Conservation (phyloP, 805 yeast genomes). For the Lachancea thermotolerans region DNA sequence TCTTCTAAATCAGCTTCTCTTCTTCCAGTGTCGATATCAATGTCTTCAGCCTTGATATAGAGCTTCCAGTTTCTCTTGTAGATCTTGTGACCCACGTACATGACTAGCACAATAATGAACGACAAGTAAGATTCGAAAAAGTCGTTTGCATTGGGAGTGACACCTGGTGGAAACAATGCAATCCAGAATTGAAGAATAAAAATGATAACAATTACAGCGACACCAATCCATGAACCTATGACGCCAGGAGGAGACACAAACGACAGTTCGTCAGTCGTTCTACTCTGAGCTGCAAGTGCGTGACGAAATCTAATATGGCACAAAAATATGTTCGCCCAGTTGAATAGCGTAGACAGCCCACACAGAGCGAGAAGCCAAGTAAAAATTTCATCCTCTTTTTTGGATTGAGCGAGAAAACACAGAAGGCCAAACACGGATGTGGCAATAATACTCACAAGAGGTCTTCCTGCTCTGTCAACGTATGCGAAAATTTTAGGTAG, state of each 20-base stretch:
- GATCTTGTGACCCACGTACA: constrained; percentile 52
- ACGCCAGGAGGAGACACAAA: constrained; percentile 64
- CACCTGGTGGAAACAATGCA: constrained; percentile 64
- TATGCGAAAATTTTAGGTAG: constrained; percentile 53
- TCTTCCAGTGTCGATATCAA: constrained; percentile 59
- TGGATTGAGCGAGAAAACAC: constrained; percentile 50
- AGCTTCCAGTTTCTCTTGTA: constrained; percentile 38
- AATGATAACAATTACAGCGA: constrained; percentile 48
- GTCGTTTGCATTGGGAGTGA: constrained; percentile 41
- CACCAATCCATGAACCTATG: constrained; percentile 59
- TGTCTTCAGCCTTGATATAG: constrained; percentile 39
- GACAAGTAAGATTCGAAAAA: constrained; percentile 66
- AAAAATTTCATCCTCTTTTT: constrained; percentile 47
- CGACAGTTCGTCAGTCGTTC: constrained; percentile 59
- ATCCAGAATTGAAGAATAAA: constrained; percentile 75
- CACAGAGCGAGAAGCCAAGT: constrained; percentile 58
- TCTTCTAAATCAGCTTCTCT: constrained; percentile 48
- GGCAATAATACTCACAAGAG: constrained; percentile 47
- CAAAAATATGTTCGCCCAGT: constrained; percentile 55
- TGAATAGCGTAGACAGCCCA: constrained; percentile 55
- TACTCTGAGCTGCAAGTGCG: constrained; percentile 58
- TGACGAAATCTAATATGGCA: constrained; percentile 57
- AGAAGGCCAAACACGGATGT: constrained; percentile 49
- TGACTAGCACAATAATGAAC: constrained; percentile 51
- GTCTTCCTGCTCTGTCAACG: constrained; percentile 62